Base-by-base conservation (phyloP, 176 grass and related monocot genomes). In the Areca catechu region DNA sequence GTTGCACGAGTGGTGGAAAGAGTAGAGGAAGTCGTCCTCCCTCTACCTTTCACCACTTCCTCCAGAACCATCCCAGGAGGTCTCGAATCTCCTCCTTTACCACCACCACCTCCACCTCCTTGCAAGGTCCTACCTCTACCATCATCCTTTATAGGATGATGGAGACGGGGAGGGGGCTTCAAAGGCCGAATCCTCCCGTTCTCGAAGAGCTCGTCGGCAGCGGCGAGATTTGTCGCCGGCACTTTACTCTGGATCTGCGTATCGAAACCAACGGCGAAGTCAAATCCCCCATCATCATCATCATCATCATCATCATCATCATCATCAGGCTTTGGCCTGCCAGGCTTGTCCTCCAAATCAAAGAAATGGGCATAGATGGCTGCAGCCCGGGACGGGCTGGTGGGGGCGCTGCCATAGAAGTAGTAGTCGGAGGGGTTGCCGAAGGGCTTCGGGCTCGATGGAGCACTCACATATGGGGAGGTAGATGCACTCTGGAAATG, bases 131-230 rank as follows among this genome's bases (percentile, higher is more conserved):
- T 43, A 43, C 34, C 34, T 0, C 34, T 43, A 2, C 0, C 7
- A 43, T 43, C 34, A 14, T 43, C 34, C 9, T 43, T 43, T 43
- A 0, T 65, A 76, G 29, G 65, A 2, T 14, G 66, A 60, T 27
- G 66, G 43, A 1, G n/a, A 10, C 34, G 57, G 76, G 64, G 75
- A 51, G 78, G 61, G 34, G 30, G 56, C 52, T 78, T 89, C 20
- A 93, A 57, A 24, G 94, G 88, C 10, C 88, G 84, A 69, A 99
- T 89, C 70, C 75, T 83, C 2, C 94, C 94, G 29, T 89, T 84
- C 80, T 99, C 94, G 88, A 99, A 99, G 53, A 99, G 94, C 78
- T 99, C 94, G 53, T 99, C 94, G 27, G 94, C 94, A 16, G 76
- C 78, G 16, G 86, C 85, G 22, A 95, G 62, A 49, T 70, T 66